These are phyloP conservation scores for Miscanthus sacchariflorus DNA, from an alignment of 202 grass and related monocot species.

Conservation along the genomic window DNA sequence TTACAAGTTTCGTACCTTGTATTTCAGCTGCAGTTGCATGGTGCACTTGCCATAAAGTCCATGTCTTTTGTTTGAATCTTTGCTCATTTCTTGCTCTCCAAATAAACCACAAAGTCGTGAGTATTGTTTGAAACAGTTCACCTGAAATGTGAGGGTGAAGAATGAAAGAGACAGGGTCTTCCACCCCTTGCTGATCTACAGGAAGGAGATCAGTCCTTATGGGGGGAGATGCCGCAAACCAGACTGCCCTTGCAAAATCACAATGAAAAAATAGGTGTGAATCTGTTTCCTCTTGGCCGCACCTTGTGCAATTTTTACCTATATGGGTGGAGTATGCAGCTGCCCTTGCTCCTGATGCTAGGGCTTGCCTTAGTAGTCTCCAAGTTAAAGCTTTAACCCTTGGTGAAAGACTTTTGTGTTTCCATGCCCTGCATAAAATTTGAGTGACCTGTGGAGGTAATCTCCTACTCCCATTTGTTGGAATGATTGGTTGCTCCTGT, in stretches of 20 bases:
- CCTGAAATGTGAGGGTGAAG: too few relatives aligned
- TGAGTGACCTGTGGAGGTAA: not conserved
- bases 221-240: not conserved
- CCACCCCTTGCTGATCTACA: too few relatives aligned
- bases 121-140: too few relatives aligned
- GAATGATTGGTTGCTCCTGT: not conserved
- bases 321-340: not conserved
- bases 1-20: too few relatives aligned
- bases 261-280: not conserved
- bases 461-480: not conserved
- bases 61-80: too few relatives aligned
- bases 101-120: too few relatives aligned
- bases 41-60: too few relatives aligned
- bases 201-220: too few relatives aligned
- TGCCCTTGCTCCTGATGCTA: not conserved
- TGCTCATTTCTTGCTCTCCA: too few relatives aligned
- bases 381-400: not conserved
- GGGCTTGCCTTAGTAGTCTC: not conserved
- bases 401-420: not conserved
- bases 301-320: not conserved
- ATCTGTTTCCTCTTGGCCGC: not conserved
- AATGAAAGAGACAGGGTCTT: too few relatives aligned
- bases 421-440: not conserved
- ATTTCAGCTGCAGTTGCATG: too few relatives aligned
- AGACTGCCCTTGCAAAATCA: not conserved